Evolutionary conservation across 371 early-diverging fungal genomes (phyloP), one percentile per base, ranked within the genome.

Genomic region (Lichtheimia corymbifera): DNA sequence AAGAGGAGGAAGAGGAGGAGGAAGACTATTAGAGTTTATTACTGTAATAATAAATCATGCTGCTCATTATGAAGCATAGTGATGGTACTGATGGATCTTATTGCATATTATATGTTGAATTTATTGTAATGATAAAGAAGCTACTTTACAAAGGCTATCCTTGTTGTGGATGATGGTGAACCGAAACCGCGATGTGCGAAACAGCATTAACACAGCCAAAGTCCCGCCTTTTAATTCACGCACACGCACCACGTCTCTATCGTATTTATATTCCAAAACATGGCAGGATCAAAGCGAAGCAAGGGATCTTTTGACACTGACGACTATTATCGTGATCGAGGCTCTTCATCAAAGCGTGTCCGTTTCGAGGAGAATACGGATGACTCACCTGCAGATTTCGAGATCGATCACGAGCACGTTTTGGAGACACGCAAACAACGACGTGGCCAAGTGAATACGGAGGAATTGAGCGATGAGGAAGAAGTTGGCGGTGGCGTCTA

Each of bases 391-490:
- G 63, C 55, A 40, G 77, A 74, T 51, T 64, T 71, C 27, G 85
- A 82, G 53, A 74, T 82, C 57, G 73, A 82, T 66, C 78, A 79
- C 65, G 73, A 76, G 61, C 76, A 74, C 9, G 65, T 58, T 9
- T 53, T 85, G 5, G 85, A 85, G 62, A 59, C 67, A 14, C 65
- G 65, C n/a, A 83, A 82, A 58, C 61, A 53, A 27, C 81, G 85
- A 47, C 76, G 78, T 7, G 85, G 85, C 18, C 79, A 72, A 7
- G 77, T 85, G 25, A 80, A 77, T 45, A 67, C 76, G 11, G 82
- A 83, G 45, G 82, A 83, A 50, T 76, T 66, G 28, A 79, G 78
- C 55, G 83, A 82, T n/a, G 86, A 83, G 5, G 84, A 83, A 58
- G 75, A 70, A 64, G 83, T 81, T 0, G 82, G 76, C 12, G 79